Percentiles rank a stretch among this genome's conserved stretches.
These are phyloP conservation scores for Claviceps cyperi DNA, from an alignment of 2,329 filamentous ascomycete species.

Conservation along the genomic window DNA sequence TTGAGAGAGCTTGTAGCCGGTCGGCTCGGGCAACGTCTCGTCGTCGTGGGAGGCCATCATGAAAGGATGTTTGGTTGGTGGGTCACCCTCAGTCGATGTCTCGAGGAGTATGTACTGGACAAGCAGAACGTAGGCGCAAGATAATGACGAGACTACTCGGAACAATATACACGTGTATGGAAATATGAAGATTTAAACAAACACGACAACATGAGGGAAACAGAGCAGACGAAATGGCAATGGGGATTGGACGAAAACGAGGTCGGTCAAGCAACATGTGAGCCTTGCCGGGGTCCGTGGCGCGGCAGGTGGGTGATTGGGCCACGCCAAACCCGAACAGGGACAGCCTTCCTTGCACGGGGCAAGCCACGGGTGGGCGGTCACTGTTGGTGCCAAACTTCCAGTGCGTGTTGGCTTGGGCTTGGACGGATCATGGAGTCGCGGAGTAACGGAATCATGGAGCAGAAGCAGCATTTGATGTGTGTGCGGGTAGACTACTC, in stretches of 20 bases:
- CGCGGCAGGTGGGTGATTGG: constrained; percentile 5
- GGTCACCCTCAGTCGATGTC: background rate
- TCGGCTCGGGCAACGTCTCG: constrained; percentile 74
- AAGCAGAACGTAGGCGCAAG: background rate
- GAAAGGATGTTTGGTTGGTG: background rate
- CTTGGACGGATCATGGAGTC: too few species aligned
- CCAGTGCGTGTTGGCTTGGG: too few species aligned
- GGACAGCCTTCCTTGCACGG: background rate
- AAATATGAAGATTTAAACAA: background rate
- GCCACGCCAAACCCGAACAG: background rate
- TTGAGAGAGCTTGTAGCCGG: constrained; percentile 95
- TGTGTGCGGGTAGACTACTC: too few species aligned
- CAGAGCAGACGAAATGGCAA: background rate
- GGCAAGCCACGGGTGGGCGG: background rate
- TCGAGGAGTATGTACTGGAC: background rate
- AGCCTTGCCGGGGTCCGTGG: background rate
- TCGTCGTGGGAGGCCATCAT: constrained; percentile 57
- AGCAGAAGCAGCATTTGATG: too few species aligned
- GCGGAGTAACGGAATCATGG: too few species aligned
- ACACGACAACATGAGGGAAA: background rate
- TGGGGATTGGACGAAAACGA: background rate
- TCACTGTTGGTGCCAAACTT: background rate
- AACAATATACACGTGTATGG: background rate
- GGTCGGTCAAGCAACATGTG: constrained; percentile 5
- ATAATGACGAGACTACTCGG: background rate